These are phyloP conservation scores for Scenedesmus sp. DNA, from an alignment of 163 green algal genomes.

Conservation along the genomic window DNA sequence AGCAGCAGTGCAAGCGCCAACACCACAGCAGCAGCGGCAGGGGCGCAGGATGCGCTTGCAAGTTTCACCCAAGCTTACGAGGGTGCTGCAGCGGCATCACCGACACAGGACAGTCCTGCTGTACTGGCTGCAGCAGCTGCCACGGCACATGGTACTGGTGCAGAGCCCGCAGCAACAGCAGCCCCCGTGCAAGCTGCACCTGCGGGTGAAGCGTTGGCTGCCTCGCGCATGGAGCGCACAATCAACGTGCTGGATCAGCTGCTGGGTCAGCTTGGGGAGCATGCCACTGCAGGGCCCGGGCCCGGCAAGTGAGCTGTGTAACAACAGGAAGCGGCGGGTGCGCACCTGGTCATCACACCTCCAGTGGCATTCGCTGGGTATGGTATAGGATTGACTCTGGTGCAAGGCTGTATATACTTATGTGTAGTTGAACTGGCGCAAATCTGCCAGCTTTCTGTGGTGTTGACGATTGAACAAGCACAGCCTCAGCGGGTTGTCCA, in stretches of 20 bases:
- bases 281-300: constrained; percentile 35
- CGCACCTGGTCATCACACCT: no score
- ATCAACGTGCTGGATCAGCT: constrained; percentile 35
- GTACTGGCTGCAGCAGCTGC: neutral
- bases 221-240: constrained; percentile 26
- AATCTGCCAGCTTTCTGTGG: no score
- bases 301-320: constrained; percentile 29
- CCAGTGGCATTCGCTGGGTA: no score
- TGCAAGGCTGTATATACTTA: neutral
- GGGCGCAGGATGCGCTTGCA: neutral
- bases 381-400: no score
- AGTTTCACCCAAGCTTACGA: neutral
- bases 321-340: neutral
- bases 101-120: neutral
- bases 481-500: no score
- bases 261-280: constrained; percentile 29
- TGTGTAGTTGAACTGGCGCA: neutral
- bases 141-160: neutral
- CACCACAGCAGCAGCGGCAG: constrained; percentile 5
- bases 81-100: neutral
- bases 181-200: no score
- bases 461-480: no score
- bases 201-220: neutral
- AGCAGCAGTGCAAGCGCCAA: neutral
- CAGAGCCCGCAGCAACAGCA: neutral